phyloP scores from a whole-genome alignment of 352 stramenopile species.

The Phytophthora megakarya region DNA sequence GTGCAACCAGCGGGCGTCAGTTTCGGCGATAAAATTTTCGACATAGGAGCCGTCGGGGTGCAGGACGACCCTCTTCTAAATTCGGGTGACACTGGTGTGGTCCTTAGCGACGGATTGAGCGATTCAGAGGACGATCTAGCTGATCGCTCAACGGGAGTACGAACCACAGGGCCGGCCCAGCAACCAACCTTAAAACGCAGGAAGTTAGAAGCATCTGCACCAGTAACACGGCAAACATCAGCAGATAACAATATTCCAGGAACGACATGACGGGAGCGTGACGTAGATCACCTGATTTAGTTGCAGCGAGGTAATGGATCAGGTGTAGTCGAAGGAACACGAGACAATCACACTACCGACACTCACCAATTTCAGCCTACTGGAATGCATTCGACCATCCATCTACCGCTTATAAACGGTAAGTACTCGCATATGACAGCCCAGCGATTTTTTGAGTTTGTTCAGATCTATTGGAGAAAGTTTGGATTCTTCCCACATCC shows the following conservation, averaged over 20 bases:
- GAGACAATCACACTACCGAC: too few relatives aligned
- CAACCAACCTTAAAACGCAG: too few relatives aligned
- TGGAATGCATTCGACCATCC: not conserved
- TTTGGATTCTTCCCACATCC: conserved; percentile 28
- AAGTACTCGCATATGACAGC: conserved; percentile 3
- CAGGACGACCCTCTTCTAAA: too few relatives aligned
- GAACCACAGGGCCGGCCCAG: too few relatives aligned
- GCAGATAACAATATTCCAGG: too few relatives aligned
- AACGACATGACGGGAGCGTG: not conserved
- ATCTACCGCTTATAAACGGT: conserved; percentile 4
- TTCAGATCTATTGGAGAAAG: conserved; percentile 15
- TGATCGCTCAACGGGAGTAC: too few relatives aligned
- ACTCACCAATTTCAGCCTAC: not conserved
- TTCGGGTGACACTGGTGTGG: not conserved
- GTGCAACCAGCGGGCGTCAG: not conserved
- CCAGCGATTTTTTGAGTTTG: conserved; percentile 18
- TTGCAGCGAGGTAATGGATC: too few relatives aligned
- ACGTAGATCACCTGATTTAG: too few relatives aligned
- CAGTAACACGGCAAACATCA: too few relatives aligned
- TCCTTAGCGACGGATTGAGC: not conserved
- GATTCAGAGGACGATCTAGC: not conserved
- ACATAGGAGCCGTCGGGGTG: not conserved
- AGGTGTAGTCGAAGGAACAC: too few relatives aligned
- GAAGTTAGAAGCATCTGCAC: too few relatives aligned
- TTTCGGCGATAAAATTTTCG: not conserved